phyloP scores from a whole-genome alignment of 192 early-diverging fungal genomes.

The Umbelopsis isabellina region DNA sequence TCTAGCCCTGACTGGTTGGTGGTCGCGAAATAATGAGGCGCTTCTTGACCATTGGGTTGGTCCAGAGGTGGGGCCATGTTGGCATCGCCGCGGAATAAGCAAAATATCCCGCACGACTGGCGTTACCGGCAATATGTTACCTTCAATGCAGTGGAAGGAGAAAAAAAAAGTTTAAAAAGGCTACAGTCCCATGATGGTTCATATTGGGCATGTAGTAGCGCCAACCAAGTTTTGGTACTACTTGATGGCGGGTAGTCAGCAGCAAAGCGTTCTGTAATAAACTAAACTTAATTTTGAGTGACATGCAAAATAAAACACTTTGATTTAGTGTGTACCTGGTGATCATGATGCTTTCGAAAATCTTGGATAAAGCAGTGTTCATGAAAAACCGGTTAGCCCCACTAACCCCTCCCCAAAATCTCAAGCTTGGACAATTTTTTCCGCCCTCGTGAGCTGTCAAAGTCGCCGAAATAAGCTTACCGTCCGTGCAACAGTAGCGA shows the following conservation, averaged over 20 bases:
- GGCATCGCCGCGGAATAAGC: no score
- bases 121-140: no score
- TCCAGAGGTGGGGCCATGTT: no score
- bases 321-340: neutral
- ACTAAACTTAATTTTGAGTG: neutral
- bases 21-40: no score
- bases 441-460: slow-evolving; percentile 19
- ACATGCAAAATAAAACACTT: no score
- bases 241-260: neutral
- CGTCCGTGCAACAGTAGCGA: slow-evolving; percentile 13
- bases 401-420: no score
- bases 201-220: neutral
- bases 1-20: no score
- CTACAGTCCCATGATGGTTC: neutral
- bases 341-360: neutral
- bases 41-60: no score
- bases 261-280: neutral
- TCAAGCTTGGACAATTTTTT: neutral
- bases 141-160: neutral
- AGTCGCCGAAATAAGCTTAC: slow-evolving; percentile 12
- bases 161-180: neutral
- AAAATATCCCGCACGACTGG: no score
- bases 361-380: no score
- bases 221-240: slow-evolving; percentile 13
- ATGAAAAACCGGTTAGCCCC: no score